phyloP scores from a whole-genome alignment of 202 grass and related monocot species.

The Setaria italica region DNA sequence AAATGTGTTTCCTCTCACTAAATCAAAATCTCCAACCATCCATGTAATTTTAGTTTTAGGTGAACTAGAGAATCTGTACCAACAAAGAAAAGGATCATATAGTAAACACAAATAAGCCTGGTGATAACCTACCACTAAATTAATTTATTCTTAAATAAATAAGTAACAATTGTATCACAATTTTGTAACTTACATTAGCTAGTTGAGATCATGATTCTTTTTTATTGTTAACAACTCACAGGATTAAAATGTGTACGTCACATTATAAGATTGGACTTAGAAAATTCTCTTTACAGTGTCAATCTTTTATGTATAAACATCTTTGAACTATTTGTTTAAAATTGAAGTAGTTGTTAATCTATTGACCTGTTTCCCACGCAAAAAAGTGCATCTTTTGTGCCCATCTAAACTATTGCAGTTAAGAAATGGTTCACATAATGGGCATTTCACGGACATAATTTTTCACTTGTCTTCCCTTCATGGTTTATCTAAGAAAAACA shows the following conservation, averaged over 20 bases:
- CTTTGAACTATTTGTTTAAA: not conserved
- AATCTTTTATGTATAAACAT: not conserved
- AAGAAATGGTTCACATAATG: not conserved
- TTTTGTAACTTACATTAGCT: not conserved
- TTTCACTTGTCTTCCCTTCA: not conserved
- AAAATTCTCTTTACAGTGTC: not conserved
- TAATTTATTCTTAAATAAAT: not conserved
- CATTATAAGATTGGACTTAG: not conserved
- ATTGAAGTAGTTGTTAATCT: not conserved
- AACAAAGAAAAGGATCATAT: not conserved
- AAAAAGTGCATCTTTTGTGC: not conserved
- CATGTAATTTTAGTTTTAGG: not conserved
- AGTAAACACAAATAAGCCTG: not conserved
- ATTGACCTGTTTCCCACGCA: not conserved
- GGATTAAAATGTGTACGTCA: no score
- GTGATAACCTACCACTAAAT: not conserved
- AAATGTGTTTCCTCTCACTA: not conserved
- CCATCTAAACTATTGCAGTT: not conserved
- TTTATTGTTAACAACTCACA: not conserved
- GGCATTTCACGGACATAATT: not conserved
- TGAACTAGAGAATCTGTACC: not conserved
- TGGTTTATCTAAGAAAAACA: not conserved
- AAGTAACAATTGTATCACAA: not conserved
- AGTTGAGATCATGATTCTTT: not conserved
- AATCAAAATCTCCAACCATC: not conserved